phyloP scores from a whole-genome alignment of 257 asterid genomes.

The Penstemon newberryi region DNA sequence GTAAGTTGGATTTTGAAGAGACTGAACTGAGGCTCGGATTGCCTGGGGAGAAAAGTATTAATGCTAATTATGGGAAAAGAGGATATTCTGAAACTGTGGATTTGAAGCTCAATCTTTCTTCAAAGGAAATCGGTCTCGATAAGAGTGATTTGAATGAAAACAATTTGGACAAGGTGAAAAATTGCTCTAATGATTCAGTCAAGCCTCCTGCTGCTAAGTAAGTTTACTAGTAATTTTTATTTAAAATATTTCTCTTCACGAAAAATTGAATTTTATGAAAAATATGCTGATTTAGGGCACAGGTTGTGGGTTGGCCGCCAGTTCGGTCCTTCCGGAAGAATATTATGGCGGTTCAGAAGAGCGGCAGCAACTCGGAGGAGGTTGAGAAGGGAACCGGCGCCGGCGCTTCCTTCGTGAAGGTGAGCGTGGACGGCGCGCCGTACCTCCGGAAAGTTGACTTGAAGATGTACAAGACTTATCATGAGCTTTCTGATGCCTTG shows the following conservation, averaged over 20 bases:
- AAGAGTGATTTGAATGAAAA: constrained; percentile 20
- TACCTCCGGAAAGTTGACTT: constrained; percentile 79
- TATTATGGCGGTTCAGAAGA: constrained; percentile 51
- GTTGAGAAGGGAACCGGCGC: constrained; percentile 29
- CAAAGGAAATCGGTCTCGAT: constrained; percentile 34
- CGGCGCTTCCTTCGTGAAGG: constrained; percentile 58
- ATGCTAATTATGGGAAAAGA: constrained; percentile 53
- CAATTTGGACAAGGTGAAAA: constrained; percentile 23
- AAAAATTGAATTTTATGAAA: too few relatives aligned
- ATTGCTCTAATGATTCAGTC: constrained; percentile 30
- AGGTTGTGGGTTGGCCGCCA: constrained; percentile 95
- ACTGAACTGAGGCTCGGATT: constrained; percentile 67
- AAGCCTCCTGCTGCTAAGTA: constrained; percentile 75
- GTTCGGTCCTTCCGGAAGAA: constrained; percentile 70
- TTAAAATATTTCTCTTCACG: background rate
- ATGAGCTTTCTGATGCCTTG: constrained; percentile 61
- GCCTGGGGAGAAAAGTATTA: constrained; percentile 38
- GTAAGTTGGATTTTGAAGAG: constrained; percentile 39
- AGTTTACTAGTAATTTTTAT: constrained; percentile 11
- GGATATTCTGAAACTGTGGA: constrained; percentile 51
- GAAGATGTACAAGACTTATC: constrained; percentile 66
- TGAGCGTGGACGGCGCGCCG: constrained; percentile 92
- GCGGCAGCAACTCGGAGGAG: constrained; percentile 36
- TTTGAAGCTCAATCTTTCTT: constrained; percentile 66
- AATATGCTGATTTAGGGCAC: constrained; percentile 53